Evolutionary conservation across 1,284 basidiomycete species (phyloP).

Genomic region (Cryptococcus depauperatus): DNA sequence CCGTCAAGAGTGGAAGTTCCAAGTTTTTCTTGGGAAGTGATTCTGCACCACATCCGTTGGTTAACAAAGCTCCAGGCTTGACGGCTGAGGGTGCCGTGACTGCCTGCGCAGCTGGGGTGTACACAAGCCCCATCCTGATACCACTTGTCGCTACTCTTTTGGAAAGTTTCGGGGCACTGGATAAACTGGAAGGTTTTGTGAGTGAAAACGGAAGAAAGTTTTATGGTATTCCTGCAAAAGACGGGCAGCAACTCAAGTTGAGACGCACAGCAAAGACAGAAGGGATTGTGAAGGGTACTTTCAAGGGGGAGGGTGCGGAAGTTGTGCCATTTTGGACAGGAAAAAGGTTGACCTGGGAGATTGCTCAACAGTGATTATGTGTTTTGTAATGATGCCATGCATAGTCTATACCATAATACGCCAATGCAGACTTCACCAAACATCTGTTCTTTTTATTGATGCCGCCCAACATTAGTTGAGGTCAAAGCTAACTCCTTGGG

Average conservation of each 20-base stretch:
- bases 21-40: constrained; percentile 98
- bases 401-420: too few relatives aligned
- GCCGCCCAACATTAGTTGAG: constrained; percentile 2
- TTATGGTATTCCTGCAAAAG: constrained; percentile 52
- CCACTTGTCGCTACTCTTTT: constrained; percentile 70
- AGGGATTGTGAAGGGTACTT: constrained; percentile 8
- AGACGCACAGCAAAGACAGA: constrained; percentile 23
- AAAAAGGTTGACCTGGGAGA: constrained; percentile 71
- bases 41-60: constrained; percentile 83
- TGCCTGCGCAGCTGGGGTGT: constrained; percentile 85
- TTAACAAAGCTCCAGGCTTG: constrained; percentile 61
- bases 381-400: background rate
- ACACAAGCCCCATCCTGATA: constrained; percentile 83
- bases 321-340: constrained; percentile 75
- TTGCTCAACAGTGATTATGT: constrained; percentile 42
- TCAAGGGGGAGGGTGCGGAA: constrained; percentile 27
- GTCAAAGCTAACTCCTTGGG: constrained; percentile 81
- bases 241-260: constrained; percentile 49
- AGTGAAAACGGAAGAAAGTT: constrained; percentile 69
- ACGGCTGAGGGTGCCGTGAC: constrained; percentile 41
- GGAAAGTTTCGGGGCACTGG: constrained; percentile 76
- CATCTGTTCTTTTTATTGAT: background rate
- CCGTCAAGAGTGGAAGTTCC: constrained; percentile 78
- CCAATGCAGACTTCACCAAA: too few relatives aligned
- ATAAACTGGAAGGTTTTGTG: constrained; percentile 69